Evolutionary conservation across 352 stramenopile species (phyloP).

Genomic region (Globisporangium splendens): DNA sequence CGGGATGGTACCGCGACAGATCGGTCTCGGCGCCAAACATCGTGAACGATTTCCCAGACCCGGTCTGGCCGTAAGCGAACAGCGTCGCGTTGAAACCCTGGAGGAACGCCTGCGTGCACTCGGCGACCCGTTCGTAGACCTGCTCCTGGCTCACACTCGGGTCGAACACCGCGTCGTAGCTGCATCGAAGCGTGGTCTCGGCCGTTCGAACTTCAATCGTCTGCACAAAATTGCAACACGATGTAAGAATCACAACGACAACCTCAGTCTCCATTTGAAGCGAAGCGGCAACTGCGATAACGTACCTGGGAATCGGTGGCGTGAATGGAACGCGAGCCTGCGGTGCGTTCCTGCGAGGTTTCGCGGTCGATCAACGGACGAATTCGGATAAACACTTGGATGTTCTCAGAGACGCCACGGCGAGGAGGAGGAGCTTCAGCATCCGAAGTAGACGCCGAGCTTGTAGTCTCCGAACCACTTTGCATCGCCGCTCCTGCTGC

Average conservation of each 20-base stretch:
- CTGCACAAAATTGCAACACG: conserved; percentile 14
- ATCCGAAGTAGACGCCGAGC: neutral
- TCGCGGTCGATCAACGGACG: conserved; percentile 76
- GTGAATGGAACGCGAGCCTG: conserved; percentile 33
- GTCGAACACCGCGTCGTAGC: conserved; percentile 81
- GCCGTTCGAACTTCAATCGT: conserved; percentile 74
- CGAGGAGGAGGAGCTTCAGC: neutral
- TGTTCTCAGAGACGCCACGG: conserved; percentile 53
- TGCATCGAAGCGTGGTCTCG: conserved; percentile 72
- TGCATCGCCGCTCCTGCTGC: too few species aligned
- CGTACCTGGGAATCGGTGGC: conserved; percentile 41
- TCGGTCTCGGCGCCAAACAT: conserved; percentile 83
- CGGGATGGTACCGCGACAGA: conserved; percentile 60
- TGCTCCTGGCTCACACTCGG: conserved; percentile 68
- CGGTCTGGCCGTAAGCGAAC: conserved; percentile 84
- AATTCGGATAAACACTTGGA: conserved; percentile 85
- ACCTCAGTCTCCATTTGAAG: too few species aligned
- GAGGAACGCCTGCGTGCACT: conserved; percentile 79
- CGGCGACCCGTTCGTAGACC: conserved; percentile 72
- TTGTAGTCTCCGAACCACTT: neutral
- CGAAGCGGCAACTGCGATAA: too few species aligned
- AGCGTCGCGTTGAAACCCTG: conserved; percentile 82
- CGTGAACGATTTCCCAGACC: conserved; percentile 84
- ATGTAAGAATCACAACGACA: too few species aligned
- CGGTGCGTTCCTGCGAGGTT: conserved; percentile 24